phyloP scores from a whole-genome alignment of 805 yeast species.

The Ogataea minuta region DNA sequence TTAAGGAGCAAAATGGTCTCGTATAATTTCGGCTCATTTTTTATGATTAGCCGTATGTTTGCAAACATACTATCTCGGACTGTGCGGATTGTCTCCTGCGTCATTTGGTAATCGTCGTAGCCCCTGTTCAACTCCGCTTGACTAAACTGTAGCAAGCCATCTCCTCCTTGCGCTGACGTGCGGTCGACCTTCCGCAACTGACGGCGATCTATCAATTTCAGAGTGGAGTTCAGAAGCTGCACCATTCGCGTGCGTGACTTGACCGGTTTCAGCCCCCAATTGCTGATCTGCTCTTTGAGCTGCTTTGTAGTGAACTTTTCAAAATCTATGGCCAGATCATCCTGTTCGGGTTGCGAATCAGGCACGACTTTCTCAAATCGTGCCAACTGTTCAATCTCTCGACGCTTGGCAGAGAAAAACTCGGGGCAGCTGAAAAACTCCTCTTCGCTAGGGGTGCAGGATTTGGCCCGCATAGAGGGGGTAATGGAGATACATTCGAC shows the following conservation, averaged over 20 bases:
- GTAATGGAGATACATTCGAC: not conserved
- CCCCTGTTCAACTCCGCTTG: conserved; percentile 16
- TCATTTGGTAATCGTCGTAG: conserved; percentile 13
- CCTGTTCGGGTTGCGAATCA: conserved; percentile 20
- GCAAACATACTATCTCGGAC: conserved; percentile 14
- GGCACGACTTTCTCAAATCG: conserved; percentile 16
- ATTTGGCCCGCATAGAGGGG: not conserved
- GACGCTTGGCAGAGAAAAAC: conserved; percentile 14
- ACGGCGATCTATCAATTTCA: conserved; percentile 20
- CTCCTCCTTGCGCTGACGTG: conserved; percentile 2
- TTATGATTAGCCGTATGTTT: conserved; percentile 20
- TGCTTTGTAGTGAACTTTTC: conserved; percentile 19
- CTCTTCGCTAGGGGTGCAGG: conserved; percentile 3
- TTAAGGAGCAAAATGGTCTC: conserved; percentile 22
- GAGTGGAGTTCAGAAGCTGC: conserved; percentile 26
- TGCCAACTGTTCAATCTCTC: conserved; percentile 14
- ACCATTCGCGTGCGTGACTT: conserved; percentile 36
- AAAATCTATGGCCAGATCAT: conserved; percentile 13
- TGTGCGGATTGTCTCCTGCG: conserved; percentile 11
- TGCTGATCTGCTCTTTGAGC: conserved; percentile 26
- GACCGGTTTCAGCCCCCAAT: conserved; percentile 41
- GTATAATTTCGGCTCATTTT: conserved; percentile 16
- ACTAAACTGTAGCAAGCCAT: conserved; percentile 14
- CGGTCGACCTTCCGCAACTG: conserved; percentile 12
- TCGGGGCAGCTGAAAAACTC: conserved; percentile 15